Conservation (phyloP, 2,329 filamentous ascomycete genomes). For the Penicillium sp. region DNA sequence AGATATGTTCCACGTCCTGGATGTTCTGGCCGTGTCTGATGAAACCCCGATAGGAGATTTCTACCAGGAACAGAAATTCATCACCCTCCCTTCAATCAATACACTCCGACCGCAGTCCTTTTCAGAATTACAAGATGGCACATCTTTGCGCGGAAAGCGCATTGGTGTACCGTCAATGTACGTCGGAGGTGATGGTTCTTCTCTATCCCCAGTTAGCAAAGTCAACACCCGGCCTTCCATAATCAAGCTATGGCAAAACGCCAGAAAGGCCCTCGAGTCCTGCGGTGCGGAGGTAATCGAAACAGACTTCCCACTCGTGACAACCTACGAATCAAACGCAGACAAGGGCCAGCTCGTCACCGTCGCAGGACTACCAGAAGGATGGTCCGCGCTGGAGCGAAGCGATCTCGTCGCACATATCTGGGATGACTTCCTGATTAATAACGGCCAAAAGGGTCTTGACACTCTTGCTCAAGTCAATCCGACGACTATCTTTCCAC, state of each 20-base stretch:
- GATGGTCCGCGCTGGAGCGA: slow-evolving; percentile 50
- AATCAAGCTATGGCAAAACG: slow-evolving; percentile 36
- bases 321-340: slow-evolving; percentile 36
- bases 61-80: slow-evolving; percentile 51
- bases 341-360: slow-evolving; percentile 35
- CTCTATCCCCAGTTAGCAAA: slow-evolving; percentile 37
- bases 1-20: slow-evolving; percentile 52
- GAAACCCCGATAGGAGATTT: slow-evolving; percentile 48
- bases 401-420: slow-evolving; percentile 50
- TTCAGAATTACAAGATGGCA: slow-evolving; percentile 26
- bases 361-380: slow-evolving; percentile 41
- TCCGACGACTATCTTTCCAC: slow-evolving; percentile 37
- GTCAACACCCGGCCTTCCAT: slow-evolving; percentile 39
- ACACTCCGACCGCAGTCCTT: slow-evolving; percentile 35
- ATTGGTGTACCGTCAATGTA: slow-evolving; percentile 54
- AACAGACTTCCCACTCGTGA: slow-evolving; percentile 34
- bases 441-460: slow-evolving; percentile 42
- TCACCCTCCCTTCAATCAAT: slow-evolving; percentile 40
- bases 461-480: slow-evolving; percentile 43
- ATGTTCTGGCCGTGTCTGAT: slow-evolving; percentile 49
- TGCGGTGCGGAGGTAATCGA: slow-evolving; percentile 35
- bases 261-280: slow-evolving; percentile 26
- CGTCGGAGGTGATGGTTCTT: slow-evolving; percentile 40
- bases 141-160: slow-evolving; percentile 43
- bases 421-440: slow-evolving; percentile 52